Evolutionary conservation across 1,139 yeast genomes (phyloP).

Genomic region (Sugiyamaella novakii): DNA sequence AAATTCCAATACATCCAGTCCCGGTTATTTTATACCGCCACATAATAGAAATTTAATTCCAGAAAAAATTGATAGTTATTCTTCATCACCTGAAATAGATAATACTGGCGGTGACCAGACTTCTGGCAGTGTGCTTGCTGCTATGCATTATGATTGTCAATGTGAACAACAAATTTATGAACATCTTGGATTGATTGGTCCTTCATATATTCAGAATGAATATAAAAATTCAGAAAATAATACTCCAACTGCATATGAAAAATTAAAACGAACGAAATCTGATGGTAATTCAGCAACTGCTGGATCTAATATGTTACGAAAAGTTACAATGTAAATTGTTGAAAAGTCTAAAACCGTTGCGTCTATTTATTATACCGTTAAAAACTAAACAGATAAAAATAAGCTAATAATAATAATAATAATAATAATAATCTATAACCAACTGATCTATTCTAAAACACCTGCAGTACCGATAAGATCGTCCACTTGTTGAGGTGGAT

Average conservation of each 20-base stretch:
- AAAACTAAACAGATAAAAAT: no score
- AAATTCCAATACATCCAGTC: constrained; percentile 9
- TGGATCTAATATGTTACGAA: constrained; percentile 5
- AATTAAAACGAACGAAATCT: constrained; percentile 1
- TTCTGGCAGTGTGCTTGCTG: constrained; percentile 11
- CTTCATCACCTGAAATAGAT: constrained; percentile 1
- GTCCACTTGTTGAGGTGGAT: constrained; percentile 33
- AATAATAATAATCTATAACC: background rate
- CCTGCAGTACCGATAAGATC: constrained; percentile 33
- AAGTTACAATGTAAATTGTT: background rate
- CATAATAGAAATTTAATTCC: constrained; percentile 7
- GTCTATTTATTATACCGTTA: no score
- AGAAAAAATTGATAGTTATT: constrained; percentile 4
- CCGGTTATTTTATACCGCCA: constrained; percentile 11
- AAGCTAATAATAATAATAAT: background rate
- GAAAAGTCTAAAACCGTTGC: no score
- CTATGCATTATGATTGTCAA: constrained; percentile 10
- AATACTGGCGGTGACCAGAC: constrained; percentile 5
- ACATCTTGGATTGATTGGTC: background rate
- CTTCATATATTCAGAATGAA: background rate
- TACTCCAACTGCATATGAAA: no score
- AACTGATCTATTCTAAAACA: constrained; percentile 2
- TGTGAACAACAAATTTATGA: constrained; percentile 10
- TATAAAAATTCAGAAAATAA: background rate
- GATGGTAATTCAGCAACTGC: background rate